phyloP scores from a whole-genome alignment of 2,329 filamentous ascomycete species.

The Pestalotiopsis sp. region DNA sequence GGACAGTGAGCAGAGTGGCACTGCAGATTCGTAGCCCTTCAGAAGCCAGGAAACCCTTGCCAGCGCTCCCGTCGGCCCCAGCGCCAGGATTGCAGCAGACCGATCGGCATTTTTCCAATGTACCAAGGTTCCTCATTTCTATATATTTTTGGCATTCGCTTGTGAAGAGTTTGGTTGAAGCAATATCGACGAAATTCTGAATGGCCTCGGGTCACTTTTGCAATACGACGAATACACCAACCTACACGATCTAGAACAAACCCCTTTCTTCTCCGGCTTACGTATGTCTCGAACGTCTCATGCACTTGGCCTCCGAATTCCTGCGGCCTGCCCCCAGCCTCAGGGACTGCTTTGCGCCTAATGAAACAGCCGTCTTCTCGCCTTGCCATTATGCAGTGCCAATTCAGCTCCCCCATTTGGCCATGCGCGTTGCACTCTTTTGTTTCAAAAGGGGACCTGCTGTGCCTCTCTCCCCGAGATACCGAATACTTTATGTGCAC shows the following conservation, averaged over 20 bases:
- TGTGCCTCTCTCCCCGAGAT: neutral
- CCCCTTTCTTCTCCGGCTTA: neutral
- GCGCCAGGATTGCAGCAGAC: neutral
- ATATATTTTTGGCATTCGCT: neutral
- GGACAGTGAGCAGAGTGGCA: neutral
- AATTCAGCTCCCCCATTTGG: constrained; percentile 2
- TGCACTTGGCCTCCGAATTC: neutral
- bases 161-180: neutral
- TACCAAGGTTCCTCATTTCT: neutral
- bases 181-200: neutral
- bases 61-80: neutral
- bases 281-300: neutral
- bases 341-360: constrained; percentile 5
- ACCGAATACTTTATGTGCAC: neutral
- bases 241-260: neutral
- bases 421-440: neutral
- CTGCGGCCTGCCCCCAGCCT: neutral
- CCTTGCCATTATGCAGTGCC: constrained; percentile 4
- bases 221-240: neutral
- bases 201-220: neutral
- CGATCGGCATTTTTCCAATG: neutral
- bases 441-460: neutral
- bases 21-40: neutral
- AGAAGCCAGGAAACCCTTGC: neutral
- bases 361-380: constrained; percentile 8